phyloP scores from a whole-genome alignment of 2,329 filamentous ascomycete genomes.

The Sarocladiaceae sp. region DNA sequence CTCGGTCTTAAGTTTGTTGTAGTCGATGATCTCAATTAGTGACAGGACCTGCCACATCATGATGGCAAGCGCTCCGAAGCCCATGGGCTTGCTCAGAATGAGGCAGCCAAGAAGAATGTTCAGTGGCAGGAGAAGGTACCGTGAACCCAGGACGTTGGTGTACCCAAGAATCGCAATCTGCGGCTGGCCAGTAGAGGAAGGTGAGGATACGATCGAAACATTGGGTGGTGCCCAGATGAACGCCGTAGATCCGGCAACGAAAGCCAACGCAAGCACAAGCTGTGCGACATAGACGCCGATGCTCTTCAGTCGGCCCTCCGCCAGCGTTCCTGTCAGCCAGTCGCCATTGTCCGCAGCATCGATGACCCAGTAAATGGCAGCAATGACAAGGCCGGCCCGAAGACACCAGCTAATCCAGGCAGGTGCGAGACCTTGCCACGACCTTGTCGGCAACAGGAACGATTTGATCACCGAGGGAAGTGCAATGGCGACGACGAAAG shows the following conservation, averaged over 20 bases:
- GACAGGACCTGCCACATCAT: constrained; percentile 86
- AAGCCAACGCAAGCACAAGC: constrained; percentile 67
- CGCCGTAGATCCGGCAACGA: constrained; percentile 77
- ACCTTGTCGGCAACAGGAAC: constrained; percentile 75
- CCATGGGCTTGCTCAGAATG: constrained; percentile 91
- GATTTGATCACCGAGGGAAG: constrained; percentile 72
- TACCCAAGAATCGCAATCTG: constrained; percentile 78
- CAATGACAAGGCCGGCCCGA: constrained; percentile 66
- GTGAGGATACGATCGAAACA: constrained; percentile 59
- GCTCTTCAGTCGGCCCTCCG: constrained; percentile 62
- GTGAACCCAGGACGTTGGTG: constrained; percentile 84
- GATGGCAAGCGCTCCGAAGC: constrained; percentile 73
- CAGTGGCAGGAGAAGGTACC: constrained; percentile 77
- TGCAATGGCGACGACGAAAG: constrained; percentile 63
- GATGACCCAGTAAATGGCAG: constrained; percentile 79
- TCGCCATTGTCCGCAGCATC: constrained; percentile 82
- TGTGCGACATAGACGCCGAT: constrained; percentile 74
- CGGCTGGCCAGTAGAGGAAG: constrained; percentile 25
- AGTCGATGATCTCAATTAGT: constrained; percentile 58
- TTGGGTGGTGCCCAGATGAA: constrained; percentile 84
- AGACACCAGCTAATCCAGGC: constrained; percentile 79
- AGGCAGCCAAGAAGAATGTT: constrained; percentile 72
- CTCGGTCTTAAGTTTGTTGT: constrained; percentile 54
- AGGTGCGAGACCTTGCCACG: constrained; percentile 79
- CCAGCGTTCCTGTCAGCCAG: constrained; percentile 57